phyloP scores from a whole-genome alignment of 2,329 filamentous ascomycete genomes.

The Colletotrichum graminicola region DNA sequence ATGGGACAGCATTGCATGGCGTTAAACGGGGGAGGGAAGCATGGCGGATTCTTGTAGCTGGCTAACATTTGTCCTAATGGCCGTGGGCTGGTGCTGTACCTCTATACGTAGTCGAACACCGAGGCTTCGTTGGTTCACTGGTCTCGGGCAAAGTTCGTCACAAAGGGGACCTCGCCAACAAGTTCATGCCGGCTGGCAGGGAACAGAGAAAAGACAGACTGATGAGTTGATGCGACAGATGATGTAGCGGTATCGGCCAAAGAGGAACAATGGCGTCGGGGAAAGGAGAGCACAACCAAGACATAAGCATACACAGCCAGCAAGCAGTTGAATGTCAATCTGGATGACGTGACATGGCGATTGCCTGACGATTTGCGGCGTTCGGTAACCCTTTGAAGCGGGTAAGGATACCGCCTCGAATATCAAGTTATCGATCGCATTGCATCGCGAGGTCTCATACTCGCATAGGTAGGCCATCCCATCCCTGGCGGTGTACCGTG shows the following conservation, averaged over 20 bases:
- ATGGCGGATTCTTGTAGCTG: slow-evolving; percentile 16
- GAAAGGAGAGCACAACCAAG: not conserved
- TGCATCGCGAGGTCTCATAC: not conserved
- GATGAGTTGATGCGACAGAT: slow-evolving; percentile 3
- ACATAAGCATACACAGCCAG: slow-evolving; percentile 17
- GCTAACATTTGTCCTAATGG: slow-evolving; percentile 14
- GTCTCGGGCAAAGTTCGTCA: not conserved
- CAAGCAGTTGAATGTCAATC: slow-evolving; percentile 15
- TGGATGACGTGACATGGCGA: slow-evolving; percentile 21
- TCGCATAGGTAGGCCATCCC: not conserved
- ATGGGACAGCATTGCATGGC: slow-evolving; percentile 41
- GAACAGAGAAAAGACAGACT: slow-evolving; percentile 6
- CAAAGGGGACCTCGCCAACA: not conserved
- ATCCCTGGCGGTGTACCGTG: not conserved
- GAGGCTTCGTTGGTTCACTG: slow-evolving; percentile 3
- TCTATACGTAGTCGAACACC: not conserved
- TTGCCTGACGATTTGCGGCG: not conserved
- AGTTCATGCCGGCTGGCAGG: too few relatives aligned
- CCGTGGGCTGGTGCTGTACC: too few relatives aligned
- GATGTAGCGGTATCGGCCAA: not conserved
- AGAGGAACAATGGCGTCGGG: not conserved
- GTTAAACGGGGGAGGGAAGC: slow-evolving; percentile 30
- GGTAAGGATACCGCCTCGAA: too few relatives aligned
- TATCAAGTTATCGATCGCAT: too few relatives aligned
- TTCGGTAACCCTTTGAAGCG: too few relatives aligned